phyloP scores from a whole-genome alignment of 495 filamentous ascomycete species.

The Cercophora scortea region DNA sequence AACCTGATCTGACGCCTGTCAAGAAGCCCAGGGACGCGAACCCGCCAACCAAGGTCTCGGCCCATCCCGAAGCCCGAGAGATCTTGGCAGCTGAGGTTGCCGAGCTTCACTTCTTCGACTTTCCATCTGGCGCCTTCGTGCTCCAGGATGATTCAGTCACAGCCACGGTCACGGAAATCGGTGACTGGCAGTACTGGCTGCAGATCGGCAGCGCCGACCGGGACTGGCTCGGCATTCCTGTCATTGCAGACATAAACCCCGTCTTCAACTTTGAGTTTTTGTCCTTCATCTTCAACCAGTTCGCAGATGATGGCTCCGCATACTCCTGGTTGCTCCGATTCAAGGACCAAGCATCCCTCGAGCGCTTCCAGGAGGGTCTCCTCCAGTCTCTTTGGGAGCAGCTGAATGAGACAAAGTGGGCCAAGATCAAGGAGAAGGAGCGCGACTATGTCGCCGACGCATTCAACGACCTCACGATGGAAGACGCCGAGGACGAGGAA shows the following conservation, averaged over 20 bases:
- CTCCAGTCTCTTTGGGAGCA: constrained; percentile 97
- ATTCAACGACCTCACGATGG: constrained; percentile 91
- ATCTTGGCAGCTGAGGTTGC: constrained; percentile 67
- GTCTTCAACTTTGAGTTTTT: constrained; percentile 98
- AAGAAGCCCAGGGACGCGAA: constrained; percentile 23
- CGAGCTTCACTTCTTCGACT: constrained; percentile 91
- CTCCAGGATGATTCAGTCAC: constrained; percentile 66
- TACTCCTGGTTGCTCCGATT: constrained; percentile 96
- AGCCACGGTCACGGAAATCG: constrained; percentile 78
- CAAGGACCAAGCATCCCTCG: constrained; percentile 68
- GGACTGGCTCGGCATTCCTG: constrained; percentile 82
- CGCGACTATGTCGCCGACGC: constrained; percentile 91
- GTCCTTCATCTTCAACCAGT: constrained; percentile 98
- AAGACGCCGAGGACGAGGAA: constrained; percentile 60
- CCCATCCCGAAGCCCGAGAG: constrained; percentile 61
- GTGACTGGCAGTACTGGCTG: constrained; percentile 93
- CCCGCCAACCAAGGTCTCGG: constrained; percentile 40
- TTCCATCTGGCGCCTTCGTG: constrained; percentile 73
- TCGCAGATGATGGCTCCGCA: constrained; percentile 75
- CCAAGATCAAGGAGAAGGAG: constrained; percentile 83
- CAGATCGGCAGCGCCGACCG: constrained; percentile 70
- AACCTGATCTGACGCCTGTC: constrained; percentile 5
- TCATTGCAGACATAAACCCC: constrained; percentile 87
- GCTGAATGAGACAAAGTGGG: constrained; percentile 90
- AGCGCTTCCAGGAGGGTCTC: constrained; percentile 86